Base-by-base conservation (phyloP, 2,329 filamentous ascomycete genomes). In the Fusarium burgessii region DNA sequence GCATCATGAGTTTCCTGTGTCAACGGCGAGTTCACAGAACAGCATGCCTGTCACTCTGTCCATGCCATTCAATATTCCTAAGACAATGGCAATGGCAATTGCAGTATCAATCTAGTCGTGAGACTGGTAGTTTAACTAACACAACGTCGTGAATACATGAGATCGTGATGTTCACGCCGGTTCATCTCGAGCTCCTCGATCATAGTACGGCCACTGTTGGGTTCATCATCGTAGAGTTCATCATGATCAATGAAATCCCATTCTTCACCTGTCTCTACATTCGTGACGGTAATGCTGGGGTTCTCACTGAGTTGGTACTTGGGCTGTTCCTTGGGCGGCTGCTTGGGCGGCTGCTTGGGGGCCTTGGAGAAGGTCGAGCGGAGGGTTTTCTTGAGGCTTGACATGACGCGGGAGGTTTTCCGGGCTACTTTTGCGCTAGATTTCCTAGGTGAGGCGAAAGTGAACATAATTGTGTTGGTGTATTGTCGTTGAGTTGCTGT, bases 11-110 rank as follows among this genome's bases (percentile, higher is more conserved):
- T 23, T 51, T 51, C 33, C 9, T 17, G 12, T 40, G 47, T 17
- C 13, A 51, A 17, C 15, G 1, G 32, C 2, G 23, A 51, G 47
- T 15, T 5, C 17, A 32, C 25, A 20, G 23, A 51, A 51, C 23
- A 40, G 2, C 1, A 17, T 12, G 17, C 5, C 12, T 12, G 0
- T n/a, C 23, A 12, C 3, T 6, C 23, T n/a, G 13, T 5, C 17
- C 17, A 7, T 51, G 2, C 47, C 13, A 6, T 9, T 0, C 13
- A 0, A 51, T 40, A 15, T 32, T 3, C 17, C 5, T 0, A 17
- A 2, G 1, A 9, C n/a, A 25, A 9, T 51, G 47, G 47, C n/a
- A 25, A 9, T 51, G 47, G 47, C 0, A 0, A 15, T 25, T 7
- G 13, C 13, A 27, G 33, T 17, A 3, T 9, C 2, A 15, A 12